A percentile compares a stretch with the other conserved stretches of the same genome.
Conservation (phyloP, 208 protist genomes). For the Angomonas desouzai region DNA sequence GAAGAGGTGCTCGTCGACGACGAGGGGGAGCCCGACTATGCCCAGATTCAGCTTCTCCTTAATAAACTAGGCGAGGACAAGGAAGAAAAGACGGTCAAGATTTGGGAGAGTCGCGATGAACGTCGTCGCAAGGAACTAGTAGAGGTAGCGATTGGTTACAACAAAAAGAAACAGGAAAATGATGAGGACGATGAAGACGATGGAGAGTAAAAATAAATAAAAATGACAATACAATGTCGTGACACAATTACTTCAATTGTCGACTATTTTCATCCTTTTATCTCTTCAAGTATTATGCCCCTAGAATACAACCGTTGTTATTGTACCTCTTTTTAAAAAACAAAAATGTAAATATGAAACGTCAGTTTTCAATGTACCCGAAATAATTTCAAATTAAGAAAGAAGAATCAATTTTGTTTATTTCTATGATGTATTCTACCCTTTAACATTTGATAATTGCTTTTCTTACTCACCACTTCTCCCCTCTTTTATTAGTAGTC, state of each 20-base stretch:
- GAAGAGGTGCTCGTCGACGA: slow-evolving; percentile 68
- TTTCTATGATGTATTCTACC: slow-evolving; percentile 7
- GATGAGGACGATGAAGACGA: slow-evolving; percentile 32
- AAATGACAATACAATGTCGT: too few relatives aligned
- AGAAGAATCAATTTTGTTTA: slow-evolving; percentile 17
- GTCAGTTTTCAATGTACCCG: background rate
- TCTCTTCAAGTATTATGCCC: too few relatives aligned
- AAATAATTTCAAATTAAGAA: background rate
- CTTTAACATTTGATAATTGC: background rate
- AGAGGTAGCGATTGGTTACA: slow-evolving; percentile 35
- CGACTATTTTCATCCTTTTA: too few relatives aligned
- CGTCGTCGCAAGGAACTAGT: slow-evolving; percentile 38
- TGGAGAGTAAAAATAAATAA: slow-evolving; percentile 4
- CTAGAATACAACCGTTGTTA: too few relatives aligned
- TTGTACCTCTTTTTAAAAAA: background rate
- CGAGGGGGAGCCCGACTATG: slow-evolving; percentile 58
- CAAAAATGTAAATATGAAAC: background rate
- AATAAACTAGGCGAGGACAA: slow-evolving; percentile 59
- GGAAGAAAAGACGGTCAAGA: slow-evolving; percentile 65
- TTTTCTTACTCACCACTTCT: slow-evolving; percentile 10
- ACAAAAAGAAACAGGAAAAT: slow-evolving; percentile 51
- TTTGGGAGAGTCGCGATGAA: slow-evolving; percentile 61
- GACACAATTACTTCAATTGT: too few relatives aligned
- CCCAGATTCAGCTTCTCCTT: slow-evolving; percentile 39
- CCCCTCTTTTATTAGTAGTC: too few relatives aligned